A percentile compares a stretch with the other conserved stretches of the same genome.
phyloP scores from a whole-genome alignment of 768 basidiomycete species.

The Chalciporus piperatus region DNA sequence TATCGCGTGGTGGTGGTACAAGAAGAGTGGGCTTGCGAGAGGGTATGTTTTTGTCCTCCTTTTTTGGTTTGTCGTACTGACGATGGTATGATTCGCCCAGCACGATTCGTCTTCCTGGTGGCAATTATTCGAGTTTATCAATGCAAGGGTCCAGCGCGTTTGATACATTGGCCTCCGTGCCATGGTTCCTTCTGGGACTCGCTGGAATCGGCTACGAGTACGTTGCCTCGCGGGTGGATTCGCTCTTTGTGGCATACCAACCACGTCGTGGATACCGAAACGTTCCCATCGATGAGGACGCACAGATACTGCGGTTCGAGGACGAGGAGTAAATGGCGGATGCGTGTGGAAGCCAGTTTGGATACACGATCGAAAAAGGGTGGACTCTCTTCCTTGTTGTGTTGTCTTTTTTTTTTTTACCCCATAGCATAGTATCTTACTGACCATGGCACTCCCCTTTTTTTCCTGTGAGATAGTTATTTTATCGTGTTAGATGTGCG shows the following conservation, averaged over 20 bases:
- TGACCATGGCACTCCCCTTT: neutral
- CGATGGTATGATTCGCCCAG: conserved; percentile 34
- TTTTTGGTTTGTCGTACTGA: neutral
- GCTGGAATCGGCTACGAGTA: conserved; percentile 71
- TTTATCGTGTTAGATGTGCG: neutral
- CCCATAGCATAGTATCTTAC: conserved; percentile 1
- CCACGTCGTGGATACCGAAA: conserved; percentile 69
- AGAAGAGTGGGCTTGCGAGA: conserved; percentile 64
- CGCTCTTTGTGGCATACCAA: conserved; percentile 37
- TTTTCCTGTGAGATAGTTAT: neutral
- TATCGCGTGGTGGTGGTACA: conserved; percentile 80
- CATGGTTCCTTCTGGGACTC: conserved; percentile 85
- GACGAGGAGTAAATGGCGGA: conserved; percentile 56
- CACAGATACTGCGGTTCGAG: conserved; percentile 80
- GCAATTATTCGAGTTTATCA: conserved; percentile 35
- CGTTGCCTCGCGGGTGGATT: conserved; percentile 48
- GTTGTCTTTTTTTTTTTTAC: neutral
- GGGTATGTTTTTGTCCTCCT: conserved; percentile 52
- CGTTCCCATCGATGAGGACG: conserved; percentile 83
- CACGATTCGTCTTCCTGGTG: conserved; percentile 75
- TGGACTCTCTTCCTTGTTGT: neutral
- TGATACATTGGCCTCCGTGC: conserved; percentile 80
- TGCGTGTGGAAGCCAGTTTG: neutral
- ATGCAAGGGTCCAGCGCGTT: conserved; percentile 47
- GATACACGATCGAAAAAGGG: neutral